A percentile compares a stretch with the other conserved stretches of the same genome.
phyloP scores from a whole-genome alignment of 2,329 filamentous ascomycete genomes.

The Nothopassalora personata region DNA sequence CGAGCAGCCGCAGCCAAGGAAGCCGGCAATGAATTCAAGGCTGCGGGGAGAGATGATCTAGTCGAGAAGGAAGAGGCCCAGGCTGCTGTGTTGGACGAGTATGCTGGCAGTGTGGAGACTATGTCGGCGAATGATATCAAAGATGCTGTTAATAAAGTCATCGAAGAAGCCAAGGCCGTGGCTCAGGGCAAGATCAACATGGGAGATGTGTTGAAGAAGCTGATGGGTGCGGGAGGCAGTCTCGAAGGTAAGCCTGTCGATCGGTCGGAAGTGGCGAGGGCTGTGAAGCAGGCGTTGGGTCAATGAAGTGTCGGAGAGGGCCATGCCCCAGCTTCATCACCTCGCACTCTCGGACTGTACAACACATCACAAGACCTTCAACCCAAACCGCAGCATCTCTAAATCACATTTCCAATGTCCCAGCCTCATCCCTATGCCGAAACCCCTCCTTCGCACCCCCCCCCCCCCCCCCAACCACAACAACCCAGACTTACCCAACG shows the following conservation, averaged over 20 bases:
- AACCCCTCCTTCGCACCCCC: no score
- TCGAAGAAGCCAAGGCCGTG: conserved; percentile 45
- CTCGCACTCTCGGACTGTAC: no score
- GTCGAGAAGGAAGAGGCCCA: conserved; percentile 65
- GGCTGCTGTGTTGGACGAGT: conserved; percentile 60
- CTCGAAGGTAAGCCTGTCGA: conserved; percentile 62
- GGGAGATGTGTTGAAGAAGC: conserved; percentile 59
- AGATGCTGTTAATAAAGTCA: conserved; percentile 47
- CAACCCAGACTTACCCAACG: no score
- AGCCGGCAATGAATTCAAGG: conserved; percentile 59
- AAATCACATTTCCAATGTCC: no score
- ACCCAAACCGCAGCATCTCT: no score
- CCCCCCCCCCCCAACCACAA: no score
- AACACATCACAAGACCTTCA: no score
- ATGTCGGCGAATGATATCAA: conserved; percentile 56
- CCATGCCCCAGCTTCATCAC: no score
- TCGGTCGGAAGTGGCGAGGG: conserved; percentile 53
- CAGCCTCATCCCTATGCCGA: no score
- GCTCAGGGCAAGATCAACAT: conserved; percentile 47
- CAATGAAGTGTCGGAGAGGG: neutral
- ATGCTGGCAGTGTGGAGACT: conserved; percentile 55
- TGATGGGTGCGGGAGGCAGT: conserved; percentile 47
- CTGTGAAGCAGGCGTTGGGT: conserved; percentile 49
- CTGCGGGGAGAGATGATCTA: conserved; percentile 61
- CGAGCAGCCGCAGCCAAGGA: conserved; percentile 54